Evolutionary conservation across 306 rosid genomes (phyloP).

Genomic region (Dalbergia cochinchinensis): DNA sequence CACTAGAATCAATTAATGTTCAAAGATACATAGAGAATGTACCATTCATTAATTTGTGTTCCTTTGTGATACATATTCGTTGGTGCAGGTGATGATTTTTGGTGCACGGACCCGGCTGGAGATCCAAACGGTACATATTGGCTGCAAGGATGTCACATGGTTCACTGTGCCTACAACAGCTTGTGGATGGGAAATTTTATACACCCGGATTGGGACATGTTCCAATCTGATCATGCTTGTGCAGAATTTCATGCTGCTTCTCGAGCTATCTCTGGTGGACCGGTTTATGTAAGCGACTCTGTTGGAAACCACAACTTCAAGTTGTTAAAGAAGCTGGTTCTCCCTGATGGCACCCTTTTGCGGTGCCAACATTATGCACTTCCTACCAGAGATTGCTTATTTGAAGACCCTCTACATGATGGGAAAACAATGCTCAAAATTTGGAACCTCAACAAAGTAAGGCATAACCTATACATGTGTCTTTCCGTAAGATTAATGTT

Average conservation of each 20-base stretch:
- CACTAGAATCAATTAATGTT: no score
- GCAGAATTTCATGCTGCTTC: conserved; percentile 81
- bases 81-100: conserved; percentile 77
- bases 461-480: neutral
- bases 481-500: no score
- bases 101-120: conserved; percentile 68
- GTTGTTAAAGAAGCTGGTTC: conserved; percentile 66
- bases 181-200: conserved; percentile 85
- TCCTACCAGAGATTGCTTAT: conserved; percentile 79
- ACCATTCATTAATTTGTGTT: no score
- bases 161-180: conserved; percentile 83
- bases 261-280: conserved; percentile 84
- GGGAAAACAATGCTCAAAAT: conserved; percentile 87
- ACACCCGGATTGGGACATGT: conserved; percentile 94
- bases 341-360: conserved; percentile 71
- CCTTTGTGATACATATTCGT: no score
- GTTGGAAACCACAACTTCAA: conserved; percentile 79
- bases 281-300: conserved; percentile 73
- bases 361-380: conserved; percentile 84
- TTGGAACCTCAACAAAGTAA: conserved; percentile 86
- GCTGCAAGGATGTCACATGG: conserved; percentile 91
- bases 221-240: conserved; percentile 73
- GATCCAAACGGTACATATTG: conserved; percentile 77
- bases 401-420: conserved; percentile 75
- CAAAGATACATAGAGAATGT: neutral